Evolutionary conservation across 2,329 filamentous ascomycete species (phyloP).

Genomic region (Catunica adiposa): DNA sequence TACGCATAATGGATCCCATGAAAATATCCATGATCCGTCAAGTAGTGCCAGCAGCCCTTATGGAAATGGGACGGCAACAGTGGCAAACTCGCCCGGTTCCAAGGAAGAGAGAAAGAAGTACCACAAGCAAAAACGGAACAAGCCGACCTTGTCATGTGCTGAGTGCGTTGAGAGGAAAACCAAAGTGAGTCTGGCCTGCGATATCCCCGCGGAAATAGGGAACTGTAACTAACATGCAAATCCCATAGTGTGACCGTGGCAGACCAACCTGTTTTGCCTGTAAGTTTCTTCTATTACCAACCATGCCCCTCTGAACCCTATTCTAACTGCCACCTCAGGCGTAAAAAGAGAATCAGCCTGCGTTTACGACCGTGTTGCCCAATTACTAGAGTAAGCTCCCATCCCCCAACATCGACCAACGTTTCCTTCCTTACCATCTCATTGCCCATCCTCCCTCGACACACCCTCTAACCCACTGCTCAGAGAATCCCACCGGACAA

Average conservation of each 20-base stretch:
- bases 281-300: conserved; percentile 22
- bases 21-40: conserved; percentile 4
- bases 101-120: conserved; percentile 18
- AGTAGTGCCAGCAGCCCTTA: conserved; percentile 12
- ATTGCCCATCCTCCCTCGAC: not conserved
- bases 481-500: conserved; percentile 20
- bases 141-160: conserved; percentile 62
- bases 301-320: not conserved
- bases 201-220: not conserved
- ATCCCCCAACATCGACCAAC: conserved; percentile 14
- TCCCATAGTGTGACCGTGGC: conserved; percentile 51
- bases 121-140: conserved; percentile 73
- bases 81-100: conserved; percentile 1
- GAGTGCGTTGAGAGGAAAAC: conserved; percentile 74
- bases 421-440: not conserved
- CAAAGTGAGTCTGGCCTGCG: conserved; percentile 36
- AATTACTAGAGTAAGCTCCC: conserved; percentile 60
- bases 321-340: conserved; percentile 26
- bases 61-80: conserved; percentile 3
- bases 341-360: conserved; percentile 64
- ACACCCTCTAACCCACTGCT: not conserved
- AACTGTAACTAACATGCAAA: not conserved
- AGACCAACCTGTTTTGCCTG: conserved; percentile 52
- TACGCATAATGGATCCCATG: conserved; percentile 3
- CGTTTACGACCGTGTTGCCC: conserved; percentile 59